Evolutionary conservation across 2,329 filamentous ascomycete species (phyloP), one percentile per base, ranked within the genome.

Genomic region (Colletotrichum viniferum): DNA sequence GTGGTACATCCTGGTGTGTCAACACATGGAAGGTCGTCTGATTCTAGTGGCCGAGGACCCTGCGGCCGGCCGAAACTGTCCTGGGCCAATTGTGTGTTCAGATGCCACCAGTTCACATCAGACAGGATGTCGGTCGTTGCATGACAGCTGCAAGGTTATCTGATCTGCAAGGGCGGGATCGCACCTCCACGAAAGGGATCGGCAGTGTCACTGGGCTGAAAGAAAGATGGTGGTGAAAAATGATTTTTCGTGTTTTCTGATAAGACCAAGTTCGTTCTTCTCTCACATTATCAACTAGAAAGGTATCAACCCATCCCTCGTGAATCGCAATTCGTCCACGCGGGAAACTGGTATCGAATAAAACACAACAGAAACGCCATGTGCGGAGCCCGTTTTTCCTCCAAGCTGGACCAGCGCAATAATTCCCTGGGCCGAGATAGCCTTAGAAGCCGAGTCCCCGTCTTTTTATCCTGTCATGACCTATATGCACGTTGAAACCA

Each of bases 381-480:
- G 63, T 73, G 69, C 69, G 70, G 69, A 64, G 63, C 69, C 56
- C 64, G 34, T 76, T 69, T 69, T 63, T 43, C 38, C 69, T 55
- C 48, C 26, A 64, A 36, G 73, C 69, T 63, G 28, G 13, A 60
- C 56, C 43, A 48, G 36, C 58, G 60, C 58, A 60, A 56, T 21
- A 13, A 13, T 63, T 43, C 24, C 12, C 70, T 58, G 26, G 36
- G 28, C 58, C n/a, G 10, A 21, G 32, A 21, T n/a, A 73, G 73
- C 69, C 73, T 52, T 52, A 14, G 63, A 63, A 69, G 69, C 69
- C 58, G 69, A 73, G 69, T 69, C 58, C 61, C 73, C 69, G 48
- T 75, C 73, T 76, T 76, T 75, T 76, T 76, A 73, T 69, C 69
- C 73, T 69, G 55, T 76, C 73, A 76, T 76, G 69, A 76, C 73